phyloP scores from a whole-genome alignment of 2,329 filamentous ascomycete species.

The Colletotrichum noveboracense region DNA sequence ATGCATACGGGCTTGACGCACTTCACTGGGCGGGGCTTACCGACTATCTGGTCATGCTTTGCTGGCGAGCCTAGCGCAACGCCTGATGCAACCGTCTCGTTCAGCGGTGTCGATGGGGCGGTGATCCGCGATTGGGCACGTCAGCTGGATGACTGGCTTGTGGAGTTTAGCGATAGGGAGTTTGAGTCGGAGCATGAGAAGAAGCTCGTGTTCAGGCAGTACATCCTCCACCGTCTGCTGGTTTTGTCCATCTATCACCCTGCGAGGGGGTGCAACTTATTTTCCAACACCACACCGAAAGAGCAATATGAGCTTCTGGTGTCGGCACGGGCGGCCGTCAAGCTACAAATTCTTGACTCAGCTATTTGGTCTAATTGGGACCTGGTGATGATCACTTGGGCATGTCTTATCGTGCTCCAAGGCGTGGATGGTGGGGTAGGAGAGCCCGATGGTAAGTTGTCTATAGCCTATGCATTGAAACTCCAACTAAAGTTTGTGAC shows the following conservation, averaged over 20 bases:
- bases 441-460: slow-evolving; percentile 37
- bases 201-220: slow-evolving; percentile 43
- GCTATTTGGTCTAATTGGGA: slow-evolving; percentile 51
- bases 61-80: slow-evolving; percentile 6
- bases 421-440: slow-evolving; percentile 44
- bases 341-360: slow-evolving; percentile 42
- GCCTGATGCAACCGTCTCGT: slow-evolving; percentile 28
- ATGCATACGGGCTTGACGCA: slow-evolving; percentile 48
- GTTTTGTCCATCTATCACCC: slow-evolving; percentile 49
- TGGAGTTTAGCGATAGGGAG: slow-evolving; percentile 37
- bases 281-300: slow-evolving; percentile 39
- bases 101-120: slow-evolving; percentile 43
- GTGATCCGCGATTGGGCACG: slow-evolving; percentile 48
- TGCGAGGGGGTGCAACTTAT: slow-evolving; percentile 42
- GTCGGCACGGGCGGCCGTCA: slow-evolving; percentile 44
- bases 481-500: not conserved
- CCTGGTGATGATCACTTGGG: slow-evolving; percentile 49
- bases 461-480: not conserved
- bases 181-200: slow-evolving; percentile 37
- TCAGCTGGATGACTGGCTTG: slow-evolving; percentile 46
- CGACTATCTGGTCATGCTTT: slow-evolving; percentile 49
- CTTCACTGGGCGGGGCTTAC: slow-evolving; percentile 45
- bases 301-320: slow-evolving; percentile 46
- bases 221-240: slow-evolving; percentile 44
- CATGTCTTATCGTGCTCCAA: slow-evolving; percentile 47